Evolutionary conservation across 495 filamentous ascomycete genomes (phyloP), one percentile per base, ranked within the genome.

Genomic region (Hypoxylon cercidicola): DNA sequence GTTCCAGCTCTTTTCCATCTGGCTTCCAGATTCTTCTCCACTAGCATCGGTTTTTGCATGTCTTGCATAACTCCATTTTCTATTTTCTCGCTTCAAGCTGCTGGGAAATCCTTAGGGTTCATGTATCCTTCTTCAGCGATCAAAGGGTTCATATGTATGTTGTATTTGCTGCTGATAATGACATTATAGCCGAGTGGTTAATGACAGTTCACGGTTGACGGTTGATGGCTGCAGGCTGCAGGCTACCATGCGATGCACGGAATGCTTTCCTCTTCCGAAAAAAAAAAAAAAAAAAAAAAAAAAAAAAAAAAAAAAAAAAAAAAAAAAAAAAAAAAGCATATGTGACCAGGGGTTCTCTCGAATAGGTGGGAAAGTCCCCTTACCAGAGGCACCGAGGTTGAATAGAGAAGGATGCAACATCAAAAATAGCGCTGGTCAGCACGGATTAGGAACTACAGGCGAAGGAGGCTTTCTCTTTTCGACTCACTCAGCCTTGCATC

Each of bases 401-500:
- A 50, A 55, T 65, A 21, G 45, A 54, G 16, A 64, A 56, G 34
- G 48, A 19, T 50, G 15, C 30, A 30, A 32, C 10, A 10, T 2
- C 30, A 11, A 32, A 56, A 37, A 48, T 45, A 39, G 34, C 54
- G 44, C 44, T 50, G 35, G 49, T 18, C 45, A 28, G 37, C 45
- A 60, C 65, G 19, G 43, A 68, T 64, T 53, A 62, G 54, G 55
- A 68, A 69, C 32, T 34, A 57, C 39, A 20, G 32, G 15, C 30
- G 34, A 60, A 47, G 30, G 45, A 54, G 37, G 54, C 35, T 55
- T 60, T 21, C 32, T 21, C 53, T 60, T 21, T 20, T 18, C 13
- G 39, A 25, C 43, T 51, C 23, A 58, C 56, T 69, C 66, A 69
- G 66, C 66, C 66, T 69, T 62, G 66, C 57, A 69, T 65, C 66